These are phyloP conservation scores for Pseudogymnoascus sp. DNA, from an alignment of 2,329 filamentous ascomycete species.

Conservation along the genomic window DNA sequence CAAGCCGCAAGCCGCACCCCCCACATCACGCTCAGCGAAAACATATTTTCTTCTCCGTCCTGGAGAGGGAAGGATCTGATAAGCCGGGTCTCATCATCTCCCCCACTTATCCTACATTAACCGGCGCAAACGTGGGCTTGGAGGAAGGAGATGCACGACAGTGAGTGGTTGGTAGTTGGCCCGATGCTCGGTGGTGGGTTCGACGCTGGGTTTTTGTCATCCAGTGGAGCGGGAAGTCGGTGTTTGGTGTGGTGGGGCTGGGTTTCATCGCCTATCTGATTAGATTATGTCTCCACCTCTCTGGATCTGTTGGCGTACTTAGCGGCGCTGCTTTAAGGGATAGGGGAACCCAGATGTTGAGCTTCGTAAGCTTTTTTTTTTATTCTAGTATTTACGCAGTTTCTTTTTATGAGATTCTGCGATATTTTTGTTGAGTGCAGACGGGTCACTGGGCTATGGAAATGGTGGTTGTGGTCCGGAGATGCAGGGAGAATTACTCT, in stretches of 20 bases:
- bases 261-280: constrained; percentile 4
- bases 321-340: not conserved
- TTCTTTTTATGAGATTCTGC: not conserved
- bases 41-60: not conserved
- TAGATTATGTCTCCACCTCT: constrained; percentile 3
- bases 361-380: not conserved
- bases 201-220: not conserved
- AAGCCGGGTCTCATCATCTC: not conserved
- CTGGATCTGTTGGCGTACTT: not conserved
- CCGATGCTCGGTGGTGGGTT: not conserved
- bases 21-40: not conserved
- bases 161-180: not conserved
- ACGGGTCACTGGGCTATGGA: not conserved
- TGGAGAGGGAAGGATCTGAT: not conserved
- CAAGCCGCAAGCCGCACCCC: not conserved
- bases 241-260: not conserved
- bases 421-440: not conserved
- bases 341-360: not conserved
- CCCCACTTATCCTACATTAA: not conserved
- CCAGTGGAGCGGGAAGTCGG: not conserved
- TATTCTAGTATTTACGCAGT: not conserved
- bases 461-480: not conserved
- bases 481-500: not conserved
- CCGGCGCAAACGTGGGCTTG: not conserved
- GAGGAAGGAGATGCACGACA: not conserved